Conservation (phyloP, 805 yeast genomes). For the Teunomyces barrocoloradensis region DNA sequence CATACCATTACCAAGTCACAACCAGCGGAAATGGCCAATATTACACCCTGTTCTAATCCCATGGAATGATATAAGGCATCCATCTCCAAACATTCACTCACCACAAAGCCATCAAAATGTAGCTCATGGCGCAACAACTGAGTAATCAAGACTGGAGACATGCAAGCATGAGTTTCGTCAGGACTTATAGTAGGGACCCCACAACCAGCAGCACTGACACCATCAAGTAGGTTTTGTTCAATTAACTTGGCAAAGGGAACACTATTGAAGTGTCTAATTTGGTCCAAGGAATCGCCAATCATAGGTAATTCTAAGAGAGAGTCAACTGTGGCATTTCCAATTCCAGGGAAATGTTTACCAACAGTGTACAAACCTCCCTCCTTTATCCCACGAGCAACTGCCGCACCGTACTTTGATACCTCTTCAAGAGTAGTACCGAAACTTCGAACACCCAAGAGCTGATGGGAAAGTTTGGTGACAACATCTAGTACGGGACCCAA, state of each 20-base stretch:
- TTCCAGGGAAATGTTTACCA: conserved; percentile 68
- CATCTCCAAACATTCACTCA: conserved; percentile 62
- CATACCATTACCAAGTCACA: conserved; percentile 65
- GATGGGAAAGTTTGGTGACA: conserved; percentile 53
- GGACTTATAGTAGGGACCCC: conserved; percentile 61
- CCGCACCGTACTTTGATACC: conserved; percentile 52
- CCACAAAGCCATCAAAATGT: conserved; percentile 54
- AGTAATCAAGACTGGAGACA: conserved; percentile 51
- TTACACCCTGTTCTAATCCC: conserved; percentile 65
- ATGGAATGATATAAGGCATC: conserved; percentile 61
- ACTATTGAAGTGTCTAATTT: conserved; percentile 47
- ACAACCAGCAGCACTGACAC: conserved; percentile 60
- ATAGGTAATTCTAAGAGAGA: conserved; percentile 56
- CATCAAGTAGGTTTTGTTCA: conserved; percentile 46
- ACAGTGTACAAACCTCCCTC: conserved; percentile 54
- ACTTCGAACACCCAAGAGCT: conserved; percentile 57
- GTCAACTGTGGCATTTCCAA: conserved; percentile 60
- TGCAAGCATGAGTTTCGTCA: conserved; percentile 61
- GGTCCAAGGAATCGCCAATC: conserved; percentile 54
- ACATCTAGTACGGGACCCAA: conserved; percentile 66
- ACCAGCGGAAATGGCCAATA: conserved; percentile 60
- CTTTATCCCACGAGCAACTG: conserved; percentile 51
- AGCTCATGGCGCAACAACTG: conserved; percentile 50
- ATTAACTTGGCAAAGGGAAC: conserved; percentile 51
- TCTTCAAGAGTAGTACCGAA: conserved; percentile 61